Conservation (phyloP, 305 asterid genomes). For the Caryopteris hybrid region DNA sequence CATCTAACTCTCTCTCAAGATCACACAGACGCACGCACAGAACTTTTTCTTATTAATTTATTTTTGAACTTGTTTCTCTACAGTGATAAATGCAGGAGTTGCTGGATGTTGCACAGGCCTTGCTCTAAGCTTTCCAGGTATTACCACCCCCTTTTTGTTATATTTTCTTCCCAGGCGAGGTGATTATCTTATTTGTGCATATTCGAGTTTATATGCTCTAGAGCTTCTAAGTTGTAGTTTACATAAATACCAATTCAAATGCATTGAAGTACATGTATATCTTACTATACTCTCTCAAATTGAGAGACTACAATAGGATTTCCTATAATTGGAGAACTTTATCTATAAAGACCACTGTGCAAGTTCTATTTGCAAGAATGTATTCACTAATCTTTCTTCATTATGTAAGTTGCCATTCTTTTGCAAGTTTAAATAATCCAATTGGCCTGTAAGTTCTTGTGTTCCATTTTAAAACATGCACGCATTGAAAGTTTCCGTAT, state of each 20-base stretch:
- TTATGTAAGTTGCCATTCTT: background rate
- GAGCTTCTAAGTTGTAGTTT: background rate
- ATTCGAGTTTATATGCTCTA: background rate
- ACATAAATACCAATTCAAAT: background rate
- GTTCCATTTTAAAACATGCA: background rate
- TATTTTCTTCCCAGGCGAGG: background rate
- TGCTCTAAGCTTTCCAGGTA: conserved; percentile 89
- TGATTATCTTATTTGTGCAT: background rate
- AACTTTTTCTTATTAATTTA: conserved; percentile 4
- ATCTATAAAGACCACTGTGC: too few relatives aligned
- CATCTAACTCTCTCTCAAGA: too few relatives aligned
- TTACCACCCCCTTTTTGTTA: background rate
- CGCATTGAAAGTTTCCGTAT: too few relatives aligned
- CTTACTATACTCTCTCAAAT: background rate
- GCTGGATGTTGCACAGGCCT: conserved; percentile 98
- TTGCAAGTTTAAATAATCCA: background rate
- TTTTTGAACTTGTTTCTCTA: conserved; percentile 15
- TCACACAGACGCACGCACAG: too few relatives aligned
- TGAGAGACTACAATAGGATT: background rate
- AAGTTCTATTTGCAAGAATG: too few relatives aligned
- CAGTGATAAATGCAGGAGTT: conserved; percentile 90
- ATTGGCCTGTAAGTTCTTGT: background rate
- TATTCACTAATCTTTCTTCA: too few relatives aligned
- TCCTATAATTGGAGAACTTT: background rate
- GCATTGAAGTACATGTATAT: background rate